Evolutionary conservation across 23 red algal species (phyloP), one percentile per base, ranked within the genome.

Genomic region (Porphyridium purpureum): DNA sequence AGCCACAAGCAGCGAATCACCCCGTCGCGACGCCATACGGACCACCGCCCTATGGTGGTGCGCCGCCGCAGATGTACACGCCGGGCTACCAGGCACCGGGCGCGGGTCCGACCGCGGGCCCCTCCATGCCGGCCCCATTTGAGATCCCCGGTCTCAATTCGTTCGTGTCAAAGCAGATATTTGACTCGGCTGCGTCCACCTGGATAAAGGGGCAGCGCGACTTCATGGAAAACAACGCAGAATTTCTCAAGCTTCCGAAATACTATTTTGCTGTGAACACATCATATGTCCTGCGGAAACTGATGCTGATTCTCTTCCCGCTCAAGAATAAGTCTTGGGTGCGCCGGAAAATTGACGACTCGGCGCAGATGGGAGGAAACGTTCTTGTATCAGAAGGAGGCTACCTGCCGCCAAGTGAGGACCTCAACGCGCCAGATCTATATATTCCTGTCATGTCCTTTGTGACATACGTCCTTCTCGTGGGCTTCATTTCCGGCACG

Each of bases 391-490:
- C 53, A 15, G 15, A 15, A 0, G 29, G 32, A 1, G 32, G 27
- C 19, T 74, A 66, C 55, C 60, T 84, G 11, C 78, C 80, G 19
- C 76, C 88, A 35, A 62, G 78, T n/a, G 88, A 95, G 46, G 88
- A 95, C 75, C 41, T 80, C 50, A 95, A 95, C 50, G 88, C 88
- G 29, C 88, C 88, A 50, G 88, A 95, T 26, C 77, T 95, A 25
- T 95, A 95, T 62, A 95, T 95, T 36, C 88, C 88, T 0, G 60
- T 75, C 27, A 84, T 85, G 78, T 44, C 77, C 4, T 84, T 95
- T 52, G 62, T 84, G 30, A 84, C 88, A 5, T 95, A 95, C 40
- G 81, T 95, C 31, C 58, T 95, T 2, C 29, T 95, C 42, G 78
- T 84, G 34, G 81, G 79, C 20, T 84, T 95, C 64, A 63, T 95